phyloP scores from a whole-genome alignment of 805 yeast genomes.

The Ogataea corticis region DNA sequence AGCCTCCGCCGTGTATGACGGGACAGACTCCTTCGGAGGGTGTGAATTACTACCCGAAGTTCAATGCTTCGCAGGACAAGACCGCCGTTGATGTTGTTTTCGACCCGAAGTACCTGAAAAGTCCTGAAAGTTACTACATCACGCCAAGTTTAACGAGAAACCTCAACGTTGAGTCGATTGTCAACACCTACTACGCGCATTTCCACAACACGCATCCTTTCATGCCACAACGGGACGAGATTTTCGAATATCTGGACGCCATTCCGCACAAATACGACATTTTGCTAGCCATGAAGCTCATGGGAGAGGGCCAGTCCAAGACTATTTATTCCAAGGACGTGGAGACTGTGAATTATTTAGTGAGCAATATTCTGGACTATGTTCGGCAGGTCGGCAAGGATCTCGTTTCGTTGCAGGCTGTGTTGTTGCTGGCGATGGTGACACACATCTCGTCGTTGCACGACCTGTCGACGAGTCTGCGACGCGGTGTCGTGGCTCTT shows the following conservation, averaged over 20 bases:
- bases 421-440: constrained; percentile 42
- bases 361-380: constrained; percentile 34
- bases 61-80: constrained; percentile 32
- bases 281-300: constrained; percentile 47
- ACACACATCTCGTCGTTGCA: constrained; percentile 55
- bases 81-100: constrained; percentile 28
- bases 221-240: constrained; percentile 41
- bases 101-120: constrained; percentile 20
- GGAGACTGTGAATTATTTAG: constrained; percentile 40
- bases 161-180: constrained; percentile 29
- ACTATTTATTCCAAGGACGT: constrained; percentile 39
- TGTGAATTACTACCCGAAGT: constrained; percentile 32
- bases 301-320: constrained; percentile 49
- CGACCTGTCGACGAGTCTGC: constrained; percentile 42
- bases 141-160: constrained; percentile 30
- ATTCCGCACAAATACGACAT: constrained; percentile 42
- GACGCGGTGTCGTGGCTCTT: constrained; percentile 43
- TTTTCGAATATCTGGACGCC: constrained; percentile 34
- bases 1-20: constrained; percentile 32
- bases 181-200: constrained; percentile 35
- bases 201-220: constrained; percentile 50
- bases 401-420: constrained; percentile 43
- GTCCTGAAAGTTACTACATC: constrained; percentile 29
- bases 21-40: constrained; percentile 7
- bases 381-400: constrained; percentile 40